A percentile compares a stretch with the other conserved stretches of the same genome.
Conservation (phyloP, 495 filamentous ascomycete genomes). For the Aspergillus wentii region DNA sequence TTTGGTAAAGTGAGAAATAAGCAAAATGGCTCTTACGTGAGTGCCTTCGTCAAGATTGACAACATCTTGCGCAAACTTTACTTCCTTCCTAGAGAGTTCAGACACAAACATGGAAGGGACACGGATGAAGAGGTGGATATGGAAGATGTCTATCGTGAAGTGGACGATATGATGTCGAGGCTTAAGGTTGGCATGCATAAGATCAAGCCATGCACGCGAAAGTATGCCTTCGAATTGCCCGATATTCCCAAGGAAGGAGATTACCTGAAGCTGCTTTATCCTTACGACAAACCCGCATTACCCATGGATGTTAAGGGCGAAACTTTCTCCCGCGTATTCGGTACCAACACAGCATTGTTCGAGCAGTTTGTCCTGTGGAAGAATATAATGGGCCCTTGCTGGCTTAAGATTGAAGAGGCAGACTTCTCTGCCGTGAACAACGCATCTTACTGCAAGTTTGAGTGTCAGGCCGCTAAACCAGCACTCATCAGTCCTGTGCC, state of each 20-base stretch:
- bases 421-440: conserved; percentile 84
- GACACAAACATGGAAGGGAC: conserved; percentile 57
- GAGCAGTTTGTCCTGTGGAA: conserved; percentile 99
- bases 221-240: conserved; percentile 92
- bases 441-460: conserved; percentile 94
- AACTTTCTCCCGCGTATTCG: conserved; percentile 93
- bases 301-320: conserved; percentile 70
- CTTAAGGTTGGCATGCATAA: conserved; percentile 83
- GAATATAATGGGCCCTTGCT: conserved; percentile 97
- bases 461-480: conserved; percentile 75
- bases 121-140: conserved; percentile 81
- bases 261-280: conserved; percentile 90
- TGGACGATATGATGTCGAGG: conserved; percentile 77
- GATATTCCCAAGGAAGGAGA: conserved; percentile 83
- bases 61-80: conserved; percentile 90
- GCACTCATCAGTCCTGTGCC: conserved; percentile 61
- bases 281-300: conserved; percentile 72
- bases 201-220: conserved; percentile 82
- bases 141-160: conserved; percentile 85
- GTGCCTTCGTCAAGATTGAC: conserved; percentile 94
- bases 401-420: conserved; percentile 81
- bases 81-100: conserved; percentile 78
- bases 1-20: conserved; percentile 97
- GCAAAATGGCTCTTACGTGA: conserved; percentile 68
- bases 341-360: conserved; percentile 88